These are phyloP conservation scores for Diutina ranongensis DNA, from an alignment of 1,139 yeast species.

Conservation along the genomic window DNA sequence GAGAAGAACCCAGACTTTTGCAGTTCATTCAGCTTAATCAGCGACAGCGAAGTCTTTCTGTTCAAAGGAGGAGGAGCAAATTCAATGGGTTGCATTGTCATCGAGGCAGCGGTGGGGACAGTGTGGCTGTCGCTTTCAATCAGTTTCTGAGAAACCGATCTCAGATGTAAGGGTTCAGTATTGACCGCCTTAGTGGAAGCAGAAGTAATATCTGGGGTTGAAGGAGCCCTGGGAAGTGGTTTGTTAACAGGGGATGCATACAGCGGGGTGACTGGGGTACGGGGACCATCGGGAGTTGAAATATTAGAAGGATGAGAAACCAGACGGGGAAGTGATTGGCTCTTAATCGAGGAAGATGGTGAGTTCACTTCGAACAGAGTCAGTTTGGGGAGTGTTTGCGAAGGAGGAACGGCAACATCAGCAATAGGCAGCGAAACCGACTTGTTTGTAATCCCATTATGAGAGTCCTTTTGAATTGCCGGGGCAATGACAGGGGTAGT, in stretches of 20 bases:
- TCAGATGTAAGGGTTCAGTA: too few species aligned
- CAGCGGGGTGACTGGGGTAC: background rate
- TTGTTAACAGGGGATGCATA: background rate
- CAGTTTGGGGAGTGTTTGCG: background rate
- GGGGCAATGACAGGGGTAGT: too few species aligned
- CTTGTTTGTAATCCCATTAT: too few species aligned
- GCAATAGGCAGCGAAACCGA: background rate
- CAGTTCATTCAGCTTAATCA: slow-evolving; percentile 1
- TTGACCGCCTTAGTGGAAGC: too few species aligned
- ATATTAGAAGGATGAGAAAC: background rate
- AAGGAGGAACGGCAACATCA: background rate
- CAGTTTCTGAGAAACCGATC: background rate
- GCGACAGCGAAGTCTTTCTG: background rate
- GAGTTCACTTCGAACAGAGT: background rate
- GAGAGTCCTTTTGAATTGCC: too few species aligned
- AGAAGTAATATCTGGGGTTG: background rate
- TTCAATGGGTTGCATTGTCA: background rate
- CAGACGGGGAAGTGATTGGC: background rate
- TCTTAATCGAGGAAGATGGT: background rate
- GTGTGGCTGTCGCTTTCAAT: background rate
- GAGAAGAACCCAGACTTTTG: background rate
- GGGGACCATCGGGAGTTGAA: background rate
- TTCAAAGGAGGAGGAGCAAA: background rate
- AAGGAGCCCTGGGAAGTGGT: slow-evolving; percentile 1
- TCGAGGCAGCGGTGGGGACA: background rate